Base-by-base conservation (phyloP, 2,329 filamentous ascomycete species). In the Fusarium protoensiforme region DNA sequence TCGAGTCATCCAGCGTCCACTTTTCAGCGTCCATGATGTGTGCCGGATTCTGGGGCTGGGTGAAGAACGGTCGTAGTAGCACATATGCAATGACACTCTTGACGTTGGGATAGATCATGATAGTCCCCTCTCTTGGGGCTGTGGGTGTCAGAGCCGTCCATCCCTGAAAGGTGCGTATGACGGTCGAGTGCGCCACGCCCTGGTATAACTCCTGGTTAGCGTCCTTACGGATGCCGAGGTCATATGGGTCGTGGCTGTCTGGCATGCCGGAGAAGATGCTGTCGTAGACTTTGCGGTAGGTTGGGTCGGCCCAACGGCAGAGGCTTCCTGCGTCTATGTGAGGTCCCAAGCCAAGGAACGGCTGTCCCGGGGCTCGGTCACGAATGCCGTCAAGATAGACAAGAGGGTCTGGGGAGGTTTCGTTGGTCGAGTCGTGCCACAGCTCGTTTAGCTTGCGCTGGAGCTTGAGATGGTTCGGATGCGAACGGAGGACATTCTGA, bases 321-420 rank as follows among this genome's bases (percentile, higher is more conserved):
- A 86, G 77, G 65, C 81, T 83, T 22, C 84, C 83, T 1, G 83
- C 84, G 68, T 85, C 84, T 46, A 85, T 84, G 64, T 85, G 84
- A 27, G 84, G 84, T 2, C 84, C 83, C 1, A 85, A 77, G 8
- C 84, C 83, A 10, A 80, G 78, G 67, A 85, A 85, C 1, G 74
- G 70, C 33, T 82, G 78, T 22, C 80, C 78, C 7, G 83, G 82
- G 5, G 81, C 78, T 11, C 84, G 79, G 64, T 82, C 81, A 16
- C 84, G 82, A 4, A 83, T 70, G 6, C 76, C 82, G 61, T 86
- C 83, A n/a, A 78, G 76, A 68, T 84, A 85, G 2, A 80, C 77
- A 38, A 85, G 67, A 1, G 83, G 84, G 2, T 83, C 82, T 4
- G 80, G 72, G 2, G 75, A 79, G 1, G 76, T 76, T 35, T 78